Conservation (phyloP, 176 grass and related monocot species). For the Neostapfia colusana region DNA sequence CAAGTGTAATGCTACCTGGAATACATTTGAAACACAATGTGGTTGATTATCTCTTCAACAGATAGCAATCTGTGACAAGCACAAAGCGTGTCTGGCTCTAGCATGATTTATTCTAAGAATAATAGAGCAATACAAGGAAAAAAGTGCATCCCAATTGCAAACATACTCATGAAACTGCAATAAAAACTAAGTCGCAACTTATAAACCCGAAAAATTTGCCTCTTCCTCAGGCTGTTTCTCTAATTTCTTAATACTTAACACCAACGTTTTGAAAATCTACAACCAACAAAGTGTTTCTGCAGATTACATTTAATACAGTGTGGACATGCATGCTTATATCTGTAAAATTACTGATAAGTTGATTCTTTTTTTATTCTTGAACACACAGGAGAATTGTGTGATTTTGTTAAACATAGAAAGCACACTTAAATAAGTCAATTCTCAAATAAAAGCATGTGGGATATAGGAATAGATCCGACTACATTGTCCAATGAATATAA, state of each 20-base stretch:
- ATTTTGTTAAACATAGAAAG: too few species aligned
- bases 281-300: too few species aligned
- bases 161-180: neutral
- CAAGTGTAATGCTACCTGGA: slow-evolving; percentile 6
- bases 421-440: too few species aligned
- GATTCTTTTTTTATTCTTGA: too few species aligned
- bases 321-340: too few species aligned
- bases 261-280: neutral
- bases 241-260: neutral
- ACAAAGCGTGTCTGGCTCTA: neutral
- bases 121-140: neutral
- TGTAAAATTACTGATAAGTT: too few species aligned
- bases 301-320: neutral
- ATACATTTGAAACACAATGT: slow-evolving; percentile 1
- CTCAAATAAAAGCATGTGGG: too few species aligned
- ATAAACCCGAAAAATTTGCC: neutral
- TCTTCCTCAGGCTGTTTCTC: neutral
- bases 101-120: neutral
- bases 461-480: too few species aligned
- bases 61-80: neutral
- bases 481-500: too few species aligned
- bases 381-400: too few species aligned
- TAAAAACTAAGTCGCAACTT: neutral
- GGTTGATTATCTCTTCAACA: neutral
- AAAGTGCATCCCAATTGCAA: neutral